A percentile compares a stretch with the other conserved stretches of the same genome.
These are phyloP conservation scores for Podaxis rugospora DNA, from an alignment of 768 basidiomycete genomes.

Conservation along the genomic window DNA sequence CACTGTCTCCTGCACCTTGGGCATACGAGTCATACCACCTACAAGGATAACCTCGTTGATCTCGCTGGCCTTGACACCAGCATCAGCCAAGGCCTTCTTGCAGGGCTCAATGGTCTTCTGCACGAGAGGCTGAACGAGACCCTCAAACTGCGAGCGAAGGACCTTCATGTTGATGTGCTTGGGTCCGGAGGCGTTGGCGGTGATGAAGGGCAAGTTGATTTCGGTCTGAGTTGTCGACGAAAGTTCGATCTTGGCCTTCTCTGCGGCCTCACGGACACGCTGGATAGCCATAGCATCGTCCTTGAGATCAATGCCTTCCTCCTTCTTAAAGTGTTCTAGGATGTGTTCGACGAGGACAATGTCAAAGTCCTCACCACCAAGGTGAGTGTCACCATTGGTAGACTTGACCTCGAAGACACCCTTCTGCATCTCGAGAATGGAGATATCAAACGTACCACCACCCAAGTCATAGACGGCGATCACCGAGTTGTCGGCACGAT, in stretches of 20 bases:
- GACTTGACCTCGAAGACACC: slow-evolving; percentile 99
- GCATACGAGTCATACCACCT: slow-evolving; percentile 99
- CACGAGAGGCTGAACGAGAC: slow-evolving; percentile 76
- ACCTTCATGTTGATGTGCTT: slow-evolving; percentile 96
- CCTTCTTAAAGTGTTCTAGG: slow-evolving; percentile 92
- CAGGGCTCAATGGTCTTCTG: slow-evolving; percentile 92
- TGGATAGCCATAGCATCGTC: slow-evolving; percentile 96
- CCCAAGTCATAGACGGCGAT: slow-evolving; percentile 99
- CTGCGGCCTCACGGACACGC: slow-evolving; percentile 97
- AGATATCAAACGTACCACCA: slow-evolving; percentile 99
- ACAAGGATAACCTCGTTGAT: slow-evolving; percentile 97
- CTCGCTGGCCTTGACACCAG: slow-evolving; percentile 88
- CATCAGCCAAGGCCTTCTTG: slow-evolving; percentile 94
- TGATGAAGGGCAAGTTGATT: slow-evolving; percentile 97
- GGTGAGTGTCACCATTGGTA: slow-evolving; percentile 98
- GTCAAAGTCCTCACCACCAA: slow-evolving; percentile 96
- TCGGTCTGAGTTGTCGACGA: slow-evolving; percentile 95
- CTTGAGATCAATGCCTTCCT: slow-evolving; percentile 74
- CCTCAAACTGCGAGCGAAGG: slow-evolving; percentile 86
- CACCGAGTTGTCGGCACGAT: slow-evolving; percentile 76
- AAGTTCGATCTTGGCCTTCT: slow-evolving; percentile 99
- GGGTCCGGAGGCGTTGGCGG: slow-evolving; percentile 90
- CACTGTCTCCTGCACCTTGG: slow-evolving; percentile 90
- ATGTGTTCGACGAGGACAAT: slow-evolving; percentile 83
- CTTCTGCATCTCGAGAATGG: slow-evolving; percentile 98